A percentile compares a stretch with the other conserved stretches of the same genome.
phyloP scores from a whole-genome alignment of 163 green algal species.

The Scenedesmus sp. region DNA sequence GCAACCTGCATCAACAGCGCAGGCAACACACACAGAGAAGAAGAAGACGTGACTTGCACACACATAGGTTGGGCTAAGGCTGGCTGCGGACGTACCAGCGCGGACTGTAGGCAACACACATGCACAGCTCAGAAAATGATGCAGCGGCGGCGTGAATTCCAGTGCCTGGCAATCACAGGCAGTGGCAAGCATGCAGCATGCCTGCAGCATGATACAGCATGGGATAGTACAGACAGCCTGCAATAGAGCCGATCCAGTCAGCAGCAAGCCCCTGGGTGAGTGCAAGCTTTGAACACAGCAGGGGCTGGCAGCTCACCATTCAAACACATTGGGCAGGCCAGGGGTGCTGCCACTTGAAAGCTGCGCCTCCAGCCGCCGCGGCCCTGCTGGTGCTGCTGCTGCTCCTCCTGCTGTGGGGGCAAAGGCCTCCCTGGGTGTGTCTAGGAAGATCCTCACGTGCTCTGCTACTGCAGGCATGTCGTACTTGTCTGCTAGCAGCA shows the following conservation, averaged over 20 bases:
- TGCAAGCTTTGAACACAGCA: not conserved
- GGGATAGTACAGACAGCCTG: not conserved
- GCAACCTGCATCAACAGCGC: not conserved
- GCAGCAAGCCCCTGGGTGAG: not conserved
- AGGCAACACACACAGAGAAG: not conserved
- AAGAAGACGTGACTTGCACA: not conserved
- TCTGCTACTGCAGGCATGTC: slow-evolving; percentile 39
- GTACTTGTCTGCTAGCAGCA: slow-evolving; percentile 49
- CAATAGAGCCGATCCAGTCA: not conserved
- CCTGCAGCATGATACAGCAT: not conserved
- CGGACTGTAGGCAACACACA: not conserved
- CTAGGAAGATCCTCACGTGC: not conserved
- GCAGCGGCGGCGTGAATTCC: not conserved
- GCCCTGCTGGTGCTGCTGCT: not conserved
- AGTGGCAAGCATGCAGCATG: not conserved
- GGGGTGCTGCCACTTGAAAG: not conserved
- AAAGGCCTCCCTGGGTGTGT: not conserved
- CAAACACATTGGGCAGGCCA: slow-evolving; percentile 6
- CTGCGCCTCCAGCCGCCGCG: not conserved
- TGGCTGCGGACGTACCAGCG: not conserved
- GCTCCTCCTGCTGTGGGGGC: not conserved
- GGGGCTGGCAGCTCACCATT: not conserved
- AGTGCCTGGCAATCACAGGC: not conserved
- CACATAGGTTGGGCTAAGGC: not conserved
- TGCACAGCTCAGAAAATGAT: too few species aligned